Evolutionary conservation across 768 basidiomycete species (phyloP), one percentile per base, ranked within the genome.

Genomic region (Chiua virens): DNA sequence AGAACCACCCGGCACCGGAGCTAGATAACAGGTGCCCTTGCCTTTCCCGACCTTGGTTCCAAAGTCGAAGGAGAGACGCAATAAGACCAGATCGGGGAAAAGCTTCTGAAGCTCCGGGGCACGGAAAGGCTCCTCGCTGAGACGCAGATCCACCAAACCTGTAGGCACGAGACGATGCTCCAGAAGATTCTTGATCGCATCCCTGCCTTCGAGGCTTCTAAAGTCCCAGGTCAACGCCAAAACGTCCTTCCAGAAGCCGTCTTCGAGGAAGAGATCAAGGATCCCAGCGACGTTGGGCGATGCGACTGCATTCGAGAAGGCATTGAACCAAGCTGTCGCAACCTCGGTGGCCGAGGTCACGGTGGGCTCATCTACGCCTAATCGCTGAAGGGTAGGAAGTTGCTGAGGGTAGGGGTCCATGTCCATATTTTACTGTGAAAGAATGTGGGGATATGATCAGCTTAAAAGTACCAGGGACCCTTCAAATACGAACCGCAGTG

Each of bases 141-240:
- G 63, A 38, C 34, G 38, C 5, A 63, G 55, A 45, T 54, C 49
- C 3, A 42, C 46, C 3, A 61, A 25, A 20, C 59, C 61, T 2
- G 64, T 65, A 13, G 61, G 52, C 38, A 11, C 56, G 41, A 79
- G 67, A 30, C 73, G 74, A 57, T 75, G 74, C 2, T 53, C 49
- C 34, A 79, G 69, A 53, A 78, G 75, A 15, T 63, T 52, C 27
- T 50, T 62, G 59, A 82, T 74, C 15, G 68, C 63, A 15, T 65
- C 58, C 10, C 55, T 63, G 8, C 75, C 77, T 27, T 70, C 66
- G 58, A 81, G 74, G 1, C 78, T 77, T 34, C 79, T 73, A 52
- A 85, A 78, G 58, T 80, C 75, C 75, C 77, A 81, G 2, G 83
- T 84, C 7, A 84, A 54, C 0, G 77, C 71, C 10, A 81, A 63